A percentile compares a stretch with the other conserved stretches of the same genome.
Evolutionary conservation across 2,329 filamentous ascomycete genomes (phyloP).

Genomic region (Hyphodiscus sp.): DNA sequence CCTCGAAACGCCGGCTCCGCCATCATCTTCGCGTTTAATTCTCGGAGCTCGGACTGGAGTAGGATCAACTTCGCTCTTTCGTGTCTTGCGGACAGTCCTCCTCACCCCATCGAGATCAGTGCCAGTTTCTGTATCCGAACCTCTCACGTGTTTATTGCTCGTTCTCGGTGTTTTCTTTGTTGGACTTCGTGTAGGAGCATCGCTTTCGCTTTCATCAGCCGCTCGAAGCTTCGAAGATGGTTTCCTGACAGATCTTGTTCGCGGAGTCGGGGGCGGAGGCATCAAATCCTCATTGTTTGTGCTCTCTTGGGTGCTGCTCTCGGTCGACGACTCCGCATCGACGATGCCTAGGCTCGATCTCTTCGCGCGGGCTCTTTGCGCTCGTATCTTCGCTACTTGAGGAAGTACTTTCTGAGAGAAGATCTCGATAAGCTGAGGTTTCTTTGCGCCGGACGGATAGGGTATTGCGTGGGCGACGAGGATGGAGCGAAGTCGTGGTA

Average conservation of each 20-base stretch:
- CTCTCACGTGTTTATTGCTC: constrained; percentile 47
- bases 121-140: constrained; percentile 45
- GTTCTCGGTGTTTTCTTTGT: constrained; percentile 48
- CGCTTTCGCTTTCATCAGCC: constrained; percentile 10
- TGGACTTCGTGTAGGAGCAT: constrained; percentile 26
- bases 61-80: constrained; percentile 39
- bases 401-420: constrained; percentile 75
- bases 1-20: constrained; percentile 24
- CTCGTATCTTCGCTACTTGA: constrained; percentile 69
- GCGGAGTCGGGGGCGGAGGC: constrained; percentile 42
- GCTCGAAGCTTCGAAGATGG: constrained; percentile 40
- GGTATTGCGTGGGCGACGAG: constrained; percentile 81
- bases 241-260: constrained; percentile 51
- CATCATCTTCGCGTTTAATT: constrained; percentile 49
- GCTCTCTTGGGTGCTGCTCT: constrained; percentile 44
- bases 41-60: constrained; percentile 31
- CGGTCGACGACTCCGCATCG: constrained; percentile 47
- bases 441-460: constrained; percentile 88
- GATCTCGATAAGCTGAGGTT: constrained; percentile 76
- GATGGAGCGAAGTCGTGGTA: constrained; percentile 84
- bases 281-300: constrained; percentile 46
- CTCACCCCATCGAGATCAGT: constrained; percentile 36
- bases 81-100: constrained; percentile 43
- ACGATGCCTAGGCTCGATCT: constrained; percentile 82
- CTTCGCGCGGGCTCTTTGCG: constrained; percentile 70